A percentile compares a stretch with the other conserved stretches of the same genome.
Evolutionary conservation across 2,329 filamentous ascomycete species (phyloP).

Genomic region (Calonectria multiphialidica): DNA sequence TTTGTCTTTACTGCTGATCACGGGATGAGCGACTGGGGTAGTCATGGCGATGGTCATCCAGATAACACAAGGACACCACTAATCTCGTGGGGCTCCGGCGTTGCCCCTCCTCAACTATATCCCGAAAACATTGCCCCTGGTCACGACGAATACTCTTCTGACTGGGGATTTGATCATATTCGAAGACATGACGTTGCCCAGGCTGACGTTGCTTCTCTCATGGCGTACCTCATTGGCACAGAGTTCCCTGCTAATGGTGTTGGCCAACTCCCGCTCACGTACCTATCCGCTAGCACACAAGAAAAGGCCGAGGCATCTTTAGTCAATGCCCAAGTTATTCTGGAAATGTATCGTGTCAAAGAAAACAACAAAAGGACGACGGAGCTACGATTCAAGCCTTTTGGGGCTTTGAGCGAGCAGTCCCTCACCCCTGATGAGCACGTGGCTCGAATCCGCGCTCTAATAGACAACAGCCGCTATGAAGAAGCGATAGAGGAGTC

Average conservation of each 20-base stretch:
- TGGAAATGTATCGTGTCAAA: slow-evolving; percentile 97
- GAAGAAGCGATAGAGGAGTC: slow-evolving; percentile 86
- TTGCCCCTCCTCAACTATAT: slow-evolving; percentile 78
- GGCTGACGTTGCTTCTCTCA: slow-evolving; percentile 93
- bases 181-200: slow-evolving; percentile 92
- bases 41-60: slow-evolving; percentile 96
- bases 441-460: slow-evolving; percentile 72
- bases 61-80: slow-evolving; percentile 96
- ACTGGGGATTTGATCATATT: slow-evolving; percentile 87
- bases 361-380: slow-evolving; percentile 84
- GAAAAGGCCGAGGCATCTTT: slow-evolving; percentile 88
- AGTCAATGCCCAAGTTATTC: slow-evolving; percentile 85
- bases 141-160: slow-evolving; percentile 90
- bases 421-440: slow-evolving; percentile 75
- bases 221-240: slow-evolving; percentile 90
- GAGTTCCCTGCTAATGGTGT: slow-evolving; percentile 97
- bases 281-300: slow-evolving; percentile 76
- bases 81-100: slow-evolving; percentile 92
- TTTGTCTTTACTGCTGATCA: slow-evolving; percentile 98
- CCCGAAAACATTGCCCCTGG: slow-evolving; percentile 74
- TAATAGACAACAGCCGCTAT: slow-evolving; percentile 75
- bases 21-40: slow-evolving; percentile 99
- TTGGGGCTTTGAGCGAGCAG: slow-evolving; percentile 74
- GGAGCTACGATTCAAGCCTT: slow-evolving; percentile 84
- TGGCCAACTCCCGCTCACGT: slow-evolving; percentile 89